Conservation (phyloP, 1,284 basidiomycete species). For the Sparassis latifolia region DNA sequence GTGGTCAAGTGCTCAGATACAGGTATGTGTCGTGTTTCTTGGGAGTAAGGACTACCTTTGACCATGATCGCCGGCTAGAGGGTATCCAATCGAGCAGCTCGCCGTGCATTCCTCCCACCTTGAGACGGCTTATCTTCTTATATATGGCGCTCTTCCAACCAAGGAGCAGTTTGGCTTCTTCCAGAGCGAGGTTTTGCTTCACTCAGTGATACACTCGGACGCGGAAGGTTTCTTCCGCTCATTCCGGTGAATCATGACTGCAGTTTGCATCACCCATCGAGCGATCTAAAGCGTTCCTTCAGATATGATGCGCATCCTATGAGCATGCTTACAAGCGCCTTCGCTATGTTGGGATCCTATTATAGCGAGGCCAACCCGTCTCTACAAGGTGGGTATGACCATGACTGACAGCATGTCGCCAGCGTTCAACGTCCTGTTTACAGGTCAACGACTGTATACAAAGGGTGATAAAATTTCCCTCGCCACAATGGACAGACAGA, state of each 20-base stretch:
- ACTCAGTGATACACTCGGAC: conserved; percentile 72
- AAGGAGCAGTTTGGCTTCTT: conserved; percentile 55
- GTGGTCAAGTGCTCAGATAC: conserved; percentile 56
- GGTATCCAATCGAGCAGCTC: conserved; percentile 90
- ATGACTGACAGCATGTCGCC: neutral
- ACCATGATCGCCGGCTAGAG: conserved; percentile 35
- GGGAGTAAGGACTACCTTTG: neutral
- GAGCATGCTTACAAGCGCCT: conserved; percentile 81
- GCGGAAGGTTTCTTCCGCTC: conserved; percentile 75
- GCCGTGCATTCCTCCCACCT: conserved; percentile 74
- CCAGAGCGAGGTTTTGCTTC: conserved; percentile 71
- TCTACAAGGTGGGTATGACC: conserved; percentile 46
- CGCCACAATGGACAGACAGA: conserved; percentile 83
- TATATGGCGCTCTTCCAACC: conserved; percentile 81
- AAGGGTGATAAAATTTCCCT: conserved; percentile 59
- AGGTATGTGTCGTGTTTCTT: conserved; percentile 32
- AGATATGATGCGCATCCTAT: conserved; percentile 87
- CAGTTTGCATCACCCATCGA: neutral
- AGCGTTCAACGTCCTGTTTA: neutral
- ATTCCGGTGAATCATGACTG: conserved; percentile 48
- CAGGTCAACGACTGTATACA: conserved; percentile 77
- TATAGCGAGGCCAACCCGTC: conserved; percentile 79
- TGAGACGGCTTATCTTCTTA: conserved; percentile 80
- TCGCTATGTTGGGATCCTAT: conserved; percentile 82
- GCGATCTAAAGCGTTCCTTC: neutral